phyloP scores from a whole-genome alignment of 306 rosid genomes.

The Prunus mira region DNA sequence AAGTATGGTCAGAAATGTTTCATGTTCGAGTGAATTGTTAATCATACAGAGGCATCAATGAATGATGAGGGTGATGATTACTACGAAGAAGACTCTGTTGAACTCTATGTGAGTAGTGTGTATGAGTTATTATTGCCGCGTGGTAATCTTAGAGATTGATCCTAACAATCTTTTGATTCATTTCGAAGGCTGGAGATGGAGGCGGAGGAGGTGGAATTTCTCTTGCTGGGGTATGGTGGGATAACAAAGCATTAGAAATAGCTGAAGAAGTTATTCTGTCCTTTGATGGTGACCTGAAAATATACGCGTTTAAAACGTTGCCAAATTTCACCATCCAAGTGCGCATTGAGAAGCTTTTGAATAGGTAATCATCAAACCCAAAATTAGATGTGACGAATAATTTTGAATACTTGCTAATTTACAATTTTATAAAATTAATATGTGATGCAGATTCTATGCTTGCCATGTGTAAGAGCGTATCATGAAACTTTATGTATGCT shows the following conservation, averaged over 20 bases:
- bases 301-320: slow-evolving; percentile 72
- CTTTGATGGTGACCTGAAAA: slow-evolving; percentile 64
- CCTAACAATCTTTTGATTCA: background rate
- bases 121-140: background rate
- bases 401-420: background rate
- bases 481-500: background rate
- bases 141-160: background rate
- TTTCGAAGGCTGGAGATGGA: slow-evolving; percentile 84
- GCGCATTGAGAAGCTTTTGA: slow-evolving; percentile 77
- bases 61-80: slow-evolving; percentile 46
- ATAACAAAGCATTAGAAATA: slow-evolving; percentile 65
- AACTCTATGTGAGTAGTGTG: slow-evolving; percentile 56
- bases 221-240: slow-evolving; percentile 92
- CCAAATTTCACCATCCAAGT: slow-evolving; percentile 65
- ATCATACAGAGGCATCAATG: slow-evolving; percentile 35
- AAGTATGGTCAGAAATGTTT: background rate
- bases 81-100: slow-evolving; percentile 34
- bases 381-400: background rate
- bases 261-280: slow-evolving; percentile 71
- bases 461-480: background rate
- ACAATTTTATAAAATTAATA: background rate
- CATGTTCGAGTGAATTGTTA: slow-evolving; percentile 19
- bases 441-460: background rate
- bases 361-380: slow-evolving; percentile 47
- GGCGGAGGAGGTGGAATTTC: slow-evolving; percentile 85